Evolutionary conservation across 306 rosid species (phyloP), one percentile per base, ranked within the genome.

Genomic region (Vicia sativa): DNA sequence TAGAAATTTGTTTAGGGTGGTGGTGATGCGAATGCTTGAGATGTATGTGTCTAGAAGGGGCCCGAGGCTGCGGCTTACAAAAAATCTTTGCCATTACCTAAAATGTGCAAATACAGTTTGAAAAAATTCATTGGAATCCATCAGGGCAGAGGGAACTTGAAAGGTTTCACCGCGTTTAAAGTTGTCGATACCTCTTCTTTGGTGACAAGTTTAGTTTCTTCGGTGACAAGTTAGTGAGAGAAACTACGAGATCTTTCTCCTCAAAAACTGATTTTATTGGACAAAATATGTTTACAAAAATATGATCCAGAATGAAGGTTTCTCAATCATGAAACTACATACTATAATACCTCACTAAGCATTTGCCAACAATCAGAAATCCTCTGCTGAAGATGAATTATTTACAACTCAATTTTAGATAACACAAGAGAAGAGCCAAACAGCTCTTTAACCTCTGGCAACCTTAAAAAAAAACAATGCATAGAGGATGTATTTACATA

Each of bases 401-500:
- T 82, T 45, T 78, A 80, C 89, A 80, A 35, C 74, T 56, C 67
- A 70, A 49, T 64, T 25, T 54, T 39, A 62, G 42, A 55, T 49
- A 71, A 46, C 44, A 38, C 66, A 78, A 46, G n/a, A 67, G 41
- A 64, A 53, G 46, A 5, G 45, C 68, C 35, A 34, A 12, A 43
- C 65, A 74, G 56, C 26, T 65, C 81, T 68, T 19, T 49, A 25
- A 67, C 45, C 66, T 70, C 80, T 37, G 52, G 77, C 82, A 57
- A 57, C 63, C 69, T 65, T 42, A 44, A 70, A 6, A 21, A 21
- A 68, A 74, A 75, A 67, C 52, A 35, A 38, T 28, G 70, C 78
- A 81, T 65, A 43, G 38, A 69, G 45, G 53, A 56, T 60, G 77
- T 77, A 84, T 84, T 52, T 87, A 89, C 92, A 76, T 68, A 80